A percentile compares a stretch with the other conserved stretches of the same genome.
Evolutionary conservation across 2,329 filamentous ascomycete genomes (phyloP).

Genomic region (Diaporthe velutina): DNA sequence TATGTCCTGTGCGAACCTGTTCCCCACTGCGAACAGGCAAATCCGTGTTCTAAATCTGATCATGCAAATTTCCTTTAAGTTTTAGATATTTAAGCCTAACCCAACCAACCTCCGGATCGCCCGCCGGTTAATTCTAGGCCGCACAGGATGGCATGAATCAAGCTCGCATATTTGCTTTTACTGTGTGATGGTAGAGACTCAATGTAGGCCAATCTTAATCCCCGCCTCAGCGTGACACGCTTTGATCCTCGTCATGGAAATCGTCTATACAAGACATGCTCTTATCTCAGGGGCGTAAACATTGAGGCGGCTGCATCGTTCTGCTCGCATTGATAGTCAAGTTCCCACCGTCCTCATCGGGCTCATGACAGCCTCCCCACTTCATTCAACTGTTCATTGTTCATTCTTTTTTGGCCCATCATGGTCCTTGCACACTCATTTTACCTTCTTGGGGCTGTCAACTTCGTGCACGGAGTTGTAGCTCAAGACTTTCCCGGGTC

Average conservation of each 20-base stretch:
- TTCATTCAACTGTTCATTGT: neutral
- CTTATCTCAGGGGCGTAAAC: neutral
- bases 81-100: conserved; percentile 4
- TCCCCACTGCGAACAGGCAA: conserved; percentile 8
- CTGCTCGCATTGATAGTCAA: neutral
- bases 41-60: conserved; percentile 13
- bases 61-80: conserved; percentile 18
- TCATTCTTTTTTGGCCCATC: neutral
- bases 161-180: neutral
- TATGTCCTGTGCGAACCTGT: neutral
- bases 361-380: neutral
- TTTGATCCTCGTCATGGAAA: neutral
- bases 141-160: conserved; percentile 2
- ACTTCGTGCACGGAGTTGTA: conserved; percentile 10
- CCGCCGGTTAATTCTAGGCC: conserved; percentile 6
- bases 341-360: neutral
- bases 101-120: neutral
- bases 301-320: neutral
- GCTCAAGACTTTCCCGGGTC: conserved; percentile 5
- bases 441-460: conserved; percentile 10
- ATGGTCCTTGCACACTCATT: conserved; percentile 17
- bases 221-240: neutral
- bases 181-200: neutral
- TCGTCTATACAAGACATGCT: neutral
- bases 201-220: conserved; percentile 10